phyloP scores from a whole-genome alignment of 2,329 filamentous ascomycete species.

The Botryotinia narcissicola region DNA sequence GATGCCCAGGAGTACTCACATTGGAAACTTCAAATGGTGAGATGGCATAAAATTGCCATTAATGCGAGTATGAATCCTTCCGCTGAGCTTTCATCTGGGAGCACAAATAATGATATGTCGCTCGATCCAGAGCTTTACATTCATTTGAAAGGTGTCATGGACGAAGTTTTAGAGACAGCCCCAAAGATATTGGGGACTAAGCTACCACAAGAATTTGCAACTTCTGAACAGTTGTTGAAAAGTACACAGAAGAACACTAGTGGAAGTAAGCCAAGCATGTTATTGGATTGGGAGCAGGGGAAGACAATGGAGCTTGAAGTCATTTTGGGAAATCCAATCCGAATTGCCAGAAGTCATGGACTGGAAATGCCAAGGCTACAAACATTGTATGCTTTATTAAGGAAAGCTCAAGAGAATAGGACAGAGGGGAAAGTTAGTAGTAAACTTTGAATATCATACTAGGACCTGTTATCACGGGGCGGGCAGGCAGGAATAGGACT shows the following conservation, averaged over 20 bases:
- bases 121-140: slow-evolving; percentile 58
- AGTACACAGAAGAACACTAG: slow-evolving; percentile 62
- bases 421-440: slow-evolving; percentile 24
- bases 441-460: slow-evolving; percentile 22
- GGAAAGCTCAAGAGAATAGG: slow-evolving; percentile 49
- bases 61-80: slow-evolving; percentile 74
- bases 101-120: slow-evolving; percentile 65
- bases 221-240: slow-evolving; percentile 59
- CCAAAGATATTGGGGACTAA: slow-evolving; percentile 60
- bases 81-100: slow-evolving; percentile 63
- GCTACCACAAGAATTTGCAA: slow-evolving; percentile 59
- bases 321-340: slow-evolving; percentile 54
- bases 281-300: slow-evolving; percentile 52
- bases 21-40: slow-evolving; percentile 64
- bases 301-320: slow-evolving; percentile 56
- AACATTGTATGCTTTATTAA: slow-evolving; percentile 53
- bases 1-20: slow-evolving; percentile 65
- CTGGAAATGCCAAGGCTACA: slow-evolving; percentile 53
- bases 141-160: slow-evolving; percentile 65
- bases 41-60: slow-evolving; percentile 77
- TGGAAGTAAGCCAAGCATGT: slow-evolving; percentile 56
- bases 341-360: slow-evolving; percentile 50
- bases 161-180: slow-evolving; percentile 64
- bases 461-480: no score
- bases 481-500: no score